Conservation (phyloP, 148 eudicot species). For the Simmondsia chinensis region DNA sequence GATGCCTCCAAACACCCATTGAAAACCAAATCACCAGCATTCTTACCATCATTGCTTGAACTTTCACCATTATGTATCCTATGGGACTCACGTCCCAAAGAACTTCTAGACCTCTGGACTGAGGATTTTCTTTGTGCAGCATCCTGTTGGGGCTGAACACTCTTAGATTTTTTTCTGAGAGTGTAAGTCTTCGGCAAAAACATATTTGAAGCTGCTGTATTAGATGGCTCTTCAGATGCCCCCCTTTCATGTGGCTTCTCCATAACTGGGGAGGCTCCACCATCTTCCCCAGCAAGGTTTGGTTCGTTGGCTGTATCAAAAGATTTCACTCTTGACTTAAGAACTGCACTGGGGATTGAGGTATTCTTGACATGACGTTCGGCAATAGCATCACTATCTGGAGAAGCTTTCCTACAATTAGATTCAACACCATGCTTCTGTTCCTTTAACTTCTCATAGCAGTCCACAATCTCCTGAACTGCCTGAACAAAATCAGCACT, state of each 20-base stretch:
- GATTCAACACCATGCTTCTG: conserved; percentile 23
- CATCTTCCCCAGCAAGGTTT: conserved; percentile 30
- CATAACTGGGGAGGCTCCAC: conserved; percentile 23
- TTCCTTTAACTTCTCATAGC: conserved; percentile 60
- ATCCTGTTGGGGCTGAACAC: conserved; percentile 31
- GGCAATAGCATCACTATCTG: conserved; percentile 22
- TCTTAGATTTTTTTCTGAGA: conserved; percentile 33
- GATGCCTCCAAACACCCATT: conserved; percentile 43
- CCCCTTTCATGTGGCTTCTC: conserved; percentile 29
- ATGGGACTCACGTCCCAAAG: conserved; percentile 30
- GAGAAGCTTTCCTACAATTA: conserved; percentile 22
- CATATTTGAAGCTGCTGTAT: conserved; percentile 17
- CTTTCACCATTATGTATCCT: conserved; percentile 22
- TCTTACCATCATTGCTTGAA: conserved; percentile 22
- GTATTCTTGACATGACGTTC: conserved; percentile 19
- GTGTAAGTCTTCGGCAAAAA: conserved; percentile 21
- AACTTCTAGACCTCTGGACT: conserved; percentile 52
- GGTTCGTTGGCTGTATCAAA: conserved; percentile 29
- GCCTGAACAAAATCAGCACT: conserved; percentile 95
- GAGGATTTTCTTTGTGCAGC: conserved; percentile 17
- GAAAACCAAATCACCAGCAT: conserved; percentile 19
- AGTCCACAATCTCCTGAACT: conserved; percentile 71
- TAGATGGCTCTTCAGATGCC: conserved; percentile 30
- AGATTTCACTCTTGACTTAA: conserved; percentile 16
- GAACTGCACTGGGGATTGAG: conserved; percentile 18